Conservation (phyloP, 139 green algal species). For the Haematococcus lacustris region DNA sequence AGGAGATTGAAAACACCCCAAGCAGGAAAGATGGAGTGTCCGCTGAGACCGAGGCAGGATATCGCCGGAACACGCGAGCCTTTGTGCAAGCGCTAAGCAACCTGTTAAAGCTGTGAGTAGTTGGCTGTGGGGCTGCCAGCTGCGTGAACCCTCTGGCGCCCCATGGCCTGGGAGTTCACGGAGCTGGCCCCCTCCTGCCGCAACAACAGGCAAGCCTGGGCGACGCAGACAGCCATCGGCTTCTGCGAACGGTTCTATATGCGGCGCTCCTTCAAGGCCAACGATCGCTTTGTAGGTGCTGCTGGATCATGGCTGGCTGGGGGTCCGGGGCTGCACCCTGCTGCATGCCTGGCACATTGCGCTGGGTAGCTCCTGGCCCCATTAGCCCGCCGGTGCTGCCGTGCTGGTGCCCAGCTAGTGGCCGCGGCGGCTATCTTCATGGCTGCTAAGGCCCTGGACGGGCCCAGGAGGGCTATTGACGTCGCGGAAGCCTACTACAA, state of each 20-base stretch:
- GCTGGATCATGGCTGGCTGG: neutral
- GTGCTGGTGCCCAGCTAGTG: neutral
- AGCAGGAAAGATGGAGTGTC: too few relatives aligned
- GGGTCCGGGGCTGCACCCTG: too few relatives aligned
- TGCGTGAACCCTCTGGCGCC: too few relatives aligned
- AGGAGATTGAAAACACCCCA: too few relatives aligned
- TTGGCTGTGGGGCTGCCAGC: too few relatives aligned
- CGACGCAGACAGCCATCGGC: neutral
- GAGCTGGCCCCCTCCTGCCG: too few relatives aligned
- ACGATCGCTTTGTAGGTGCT: slow-evolving; percentile 6
- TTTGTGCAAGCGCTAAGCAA: too few relatives aligned
- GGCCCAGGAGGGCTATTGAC: neutral
- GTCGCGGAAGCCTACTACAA: slow-evolving; percentile 7
- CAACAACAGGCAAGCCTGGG: slow-evolving; percentile 2
- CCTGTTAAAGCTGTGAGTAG: too few relatives aligned
- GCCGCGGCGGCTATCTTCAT: slow-evolving; percentile 3
- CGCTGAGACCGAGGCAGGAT: too few relatives aligned
- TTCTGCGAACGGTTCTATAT: slow-evolving; percentile 3
- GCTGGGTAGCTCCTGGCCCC: neutral
- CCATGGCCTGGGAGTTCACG: too few relatives aligned
- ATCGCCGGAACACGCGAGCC: too few relatives aligned
- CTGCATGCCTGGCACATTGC: neutral
- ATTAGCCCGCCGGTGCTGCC: neutral
- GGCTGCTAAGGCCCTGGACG: slow-evolving; percentile 2
- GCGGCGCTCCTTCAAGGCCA: neutral